These are phyloP conservation scores for Tuber umbilicatum DNA, from an alignment of 495 filamentous ascomycete species.

Conservation along the genomic window DNA sequence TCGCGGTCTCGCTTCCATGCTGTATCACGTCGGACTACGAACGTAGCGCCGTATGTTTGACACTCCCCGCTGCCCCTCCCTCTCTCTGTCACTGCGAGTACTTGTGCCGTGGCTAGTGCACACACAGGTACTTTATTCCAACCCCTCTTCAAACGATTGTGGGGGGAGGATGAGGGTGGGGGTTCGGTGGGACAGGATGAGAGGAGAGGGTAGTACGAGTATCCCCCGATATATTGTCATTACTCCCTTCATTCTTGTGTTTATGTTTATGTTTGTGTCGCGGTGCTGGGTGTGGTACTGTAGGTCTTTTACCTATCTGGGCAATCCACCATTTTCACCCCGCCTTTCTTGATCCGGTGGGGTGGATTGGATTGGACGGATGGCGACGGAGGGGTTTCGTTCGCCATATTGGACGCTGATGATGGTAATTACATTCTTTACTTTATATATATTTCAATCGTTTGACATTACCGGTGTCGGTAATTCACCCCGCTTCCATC, in stretches of 20 bases:
- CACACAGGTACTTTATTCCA: no score
- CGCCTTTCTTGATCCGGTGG: background rate
- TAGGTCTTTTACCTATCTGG: background rate
- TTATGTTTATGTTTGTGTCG: background rate
- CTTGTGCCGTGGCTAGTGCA: no score
- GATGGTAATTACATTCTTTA: background rate
- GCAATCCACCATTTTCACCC: background rate
- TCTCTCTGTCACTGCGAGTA: no score
- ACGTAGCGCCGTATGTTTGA: no score
- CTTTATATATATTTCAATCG: background rate
- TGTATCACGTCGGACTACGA: background rate
- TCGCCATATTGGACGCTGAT: no score
- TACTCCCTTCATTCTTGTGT: background rate
- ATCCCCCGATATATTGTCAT: no score
- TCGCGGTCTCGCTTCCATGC: background rate
- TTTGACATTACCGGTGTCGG: background rate
- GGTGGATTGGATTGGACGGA: background rate
- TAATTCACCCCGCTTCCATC: background rate
- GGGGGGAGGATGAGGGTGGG: background rate
- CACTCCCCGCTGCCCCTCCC: no score
- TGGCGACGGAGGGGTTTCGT: no score
- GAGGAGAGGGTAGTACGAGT: background rate
- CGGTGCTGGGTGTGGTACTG: background rate
- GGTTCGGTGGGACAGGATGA: background rate
- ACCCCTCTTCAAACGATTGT: background rate